phyloP scores from a whole-genome alignment of 108 stramenopile genomes.

The Cyclostephanos tholiformis region DNA sequence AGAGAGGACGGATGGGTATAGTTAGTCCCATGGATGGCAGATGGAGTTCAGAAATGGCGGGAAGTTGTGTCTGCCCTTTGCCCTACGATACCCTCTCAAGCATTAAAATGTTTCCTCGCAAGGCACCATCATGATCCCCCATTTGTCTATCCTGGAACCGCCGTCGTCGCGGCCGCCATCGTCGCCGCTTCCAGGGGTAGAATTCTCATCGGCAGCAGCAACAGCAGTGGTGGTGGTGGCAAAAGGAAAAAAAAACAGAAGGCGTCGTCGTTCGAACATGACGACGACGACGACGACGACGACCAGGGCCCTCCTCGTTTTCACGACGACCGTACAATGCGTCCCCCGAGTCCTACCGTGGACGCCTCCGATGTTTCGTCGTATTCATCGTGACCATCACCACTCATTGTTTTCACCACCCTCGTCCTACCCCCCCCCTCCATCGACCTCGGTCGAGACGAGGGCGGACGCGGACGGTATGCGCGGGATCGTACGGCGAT shows the following conservation, averaged over 20 bases:
- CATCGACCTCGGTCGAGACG: neutral
- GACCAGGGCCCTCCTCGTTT: neutral
- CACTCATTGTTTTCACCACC: no score
- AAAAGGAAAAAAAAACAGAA: neutral
- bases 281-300: neutral
- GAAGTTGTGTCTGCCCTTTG: no score
- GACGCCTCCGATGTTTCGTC: neutral
- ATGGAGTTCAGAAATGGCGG: no score
- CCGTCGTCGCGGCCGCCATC: neutral
- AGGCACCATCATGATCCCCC: neutral
- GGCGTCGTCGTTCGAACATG: neutral
- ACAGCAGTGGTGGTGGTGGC: neutral
- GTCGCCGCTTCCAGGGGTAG: neutral
- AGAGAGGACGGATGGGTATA: no score
- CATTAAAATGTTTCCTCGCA: no score
- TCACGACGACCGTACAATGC: conserved; percentile 2
- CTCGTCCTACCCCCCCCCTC: neutral
- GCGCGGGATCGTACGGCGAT: neutral
- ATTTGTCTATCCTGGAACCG: neutral
- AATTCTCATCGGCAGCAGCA: neutral
- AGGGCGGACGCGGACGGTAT: neutral
- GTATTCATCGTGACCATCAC: neutral
- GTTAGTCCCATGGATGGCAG: no score
- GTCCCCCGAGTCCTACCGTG: neutral
- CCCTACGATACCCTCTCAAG: no score